phyloP scores from a whole-genome alignment of 345 rosid genomes.

The Gossypium raimondii region DNA sequence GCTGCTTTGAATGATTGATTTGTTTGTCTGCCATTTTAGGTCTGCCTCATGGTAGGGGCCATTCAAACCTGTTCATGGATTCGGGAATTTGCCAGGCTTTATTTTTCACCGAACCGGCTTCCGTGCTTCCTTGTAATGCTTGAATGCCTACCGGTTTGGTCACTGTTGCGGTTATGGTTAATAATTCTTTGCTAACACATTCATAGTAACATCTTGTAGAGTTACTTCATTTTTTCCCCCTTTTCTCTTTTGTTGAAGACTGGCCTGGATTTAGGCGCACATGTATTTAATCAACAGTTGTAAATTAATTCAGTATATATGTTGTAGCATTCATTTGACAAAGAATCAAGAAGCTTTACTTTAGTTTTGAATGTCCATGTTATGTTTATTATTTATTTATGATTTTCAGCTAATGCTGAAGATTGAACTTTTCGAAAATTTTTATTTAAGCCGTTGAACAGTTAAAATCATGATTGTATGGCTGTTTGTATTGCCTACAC shows the following conservation, averaged over 20 bases:
- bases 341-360: background rate
- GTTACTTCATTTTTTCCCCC: background rate
- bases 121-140: background rate
- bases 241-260: background rate
- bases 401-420: background rate
- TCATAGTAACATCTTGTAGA: conserved; percentile 18
- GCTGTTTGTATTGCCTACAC: too few relatives aligned
- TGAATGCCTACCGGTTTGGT: background rate
- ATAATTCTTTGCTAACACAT: conserved; percentile 20
- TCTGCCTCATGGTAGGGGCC: conserved; percentile 37
- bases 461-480: too few relatives aligned
- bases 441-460: too few relatives aligned
- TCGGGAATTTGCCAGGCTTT: background rate
- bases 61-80: conserved; percentile 22
- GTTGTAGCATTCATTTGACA: background rate
- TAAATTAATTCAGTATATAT: conserved; percentile 9
- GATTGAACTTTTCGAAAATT: background rate
- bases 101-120: background rate
- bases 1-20: conserved; percentile 39
- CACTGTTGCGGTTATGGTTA: background rate
- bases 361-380: background rate
- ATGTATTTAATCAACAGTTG: background rate
- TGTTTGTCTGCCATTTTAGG: conserved; percentile 46
- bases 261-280: background rate
- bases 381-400: background rate